Evolutionary conservation across 139 green algal genomes (phyloP), one percentile per base, ranked within the genome.

Genomic region (Micromonas pusilla): DNA sequence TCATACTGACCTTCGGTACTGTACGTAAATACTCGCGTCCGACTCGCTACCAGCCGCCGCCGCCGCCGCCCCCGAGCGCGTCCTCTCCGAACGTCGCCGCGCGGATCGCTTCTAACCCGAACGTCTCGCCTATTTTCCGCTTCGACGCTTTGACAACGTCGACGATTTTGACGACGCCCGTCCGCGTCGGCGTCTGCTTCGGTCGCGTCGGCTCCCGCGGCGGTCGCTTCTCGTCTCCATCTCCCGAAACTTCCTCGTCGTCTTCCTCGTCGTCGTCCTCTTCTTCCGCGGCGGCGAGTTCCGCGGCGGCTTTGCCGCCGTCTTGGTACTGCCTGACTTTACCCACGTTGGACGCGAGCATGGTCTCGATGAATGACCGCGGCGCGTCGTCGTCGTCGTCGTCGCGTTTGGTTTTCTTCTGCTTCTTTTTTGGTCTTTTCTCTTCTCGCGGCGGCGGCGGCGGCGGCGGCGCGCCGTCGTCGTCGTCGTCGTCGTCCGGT

Each of bases 111-210:
- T 57, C 45, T 16, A 9, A 16, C 45, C 45, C 45, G 45, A 57
- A 9, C 9, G 45, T 16, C 16, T 57, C 16, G 45, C 45, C 45
- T 57, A 9, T 13, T 60, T 63, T 62, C 34, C 26, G 37, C 38
- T 32, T 75, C 23, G 31, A 32, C 21, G 25, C 37, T 62, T 75
- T 75, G 3, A 53, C n/a, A n/a, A n/a, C 33, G 0, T 75, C 68
- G 19, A 39, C 31, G 36, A 75, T 32, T 16, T 63, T 63, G 1
- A 75, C 37, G 2, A 75, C 68, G 68, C 68, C 68, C 2, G 68
- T 34, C 20, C 38, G 68, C 37, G 52, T 75, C 21, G 23, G 9
- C 45, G 9, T 57, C 45, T n/a, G 45, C 16, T 57, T 57, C 45
- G 45, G 9, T 16, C 45, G 9, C 16, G 9, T 57, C 45, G 45